A percentile compares a stretch with the other conserved stretches of the same genome.
Evolutionary conservation across 768 basidiomycete genomes (phyloP).

Genomic region (Podaxis rugospora): DNA sequence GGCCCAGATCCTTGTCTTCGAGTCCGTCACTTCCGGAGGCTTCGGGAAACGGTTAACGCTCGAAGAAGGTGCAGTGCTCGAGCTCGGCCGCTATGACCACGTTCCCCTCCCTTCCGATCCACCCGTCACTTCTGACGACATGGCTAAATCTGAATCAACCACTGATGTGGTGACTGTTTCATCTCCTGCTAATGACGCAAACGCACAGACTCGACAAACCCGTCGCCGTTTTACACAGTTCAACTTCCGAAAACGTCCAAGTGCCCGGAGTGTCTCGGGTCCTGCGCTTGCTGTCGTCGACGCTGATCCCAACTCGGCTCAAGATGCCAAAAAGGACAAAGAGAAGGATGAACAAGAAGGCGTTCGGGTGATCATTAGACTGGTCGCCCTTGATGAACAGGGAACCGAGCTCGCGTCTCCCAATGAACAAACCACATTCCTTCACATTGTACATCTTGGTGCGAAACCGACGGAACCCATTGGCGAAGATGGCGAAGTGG

Average conservation of each 20-base stretch:
- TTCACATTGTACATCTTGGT: slow-evolving; percentile 77
- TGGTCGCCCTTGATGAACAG: slow-evolving; percentile 78
- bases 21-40: slow-evolving; percentile 72
- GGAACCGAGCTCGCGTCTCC: slow-evolving; percentile 60
- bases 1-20: slow-evolving; percentile 53
- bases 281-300: slow-evolving; percentile 80
- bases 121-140: slow-evolving; percentile 3
- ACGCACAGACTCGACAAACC: slow-evolving; percentile 14
- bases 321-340: slow-evolving; percentile 35
- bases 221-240: slow-evolving; percentile 63
- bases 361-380: slow-evolving; percentile 71
- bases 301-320: slow-evolving; percentile 42
- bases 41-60: slow-evolving; percentile 73
- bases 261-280: slow-evolving; percentile 55
- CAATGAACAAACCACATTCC: slow-evolving; percentile 88
- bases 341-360: slow-evolving; percentile 57
- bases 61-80: slow-evolving; percentile 75
- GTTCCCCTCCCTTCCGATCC: slow-evolving; percentile 16
- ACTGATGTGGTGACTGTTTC: slow-evolving; percentile 10
- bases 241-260: slow-evolving; percentile 57
- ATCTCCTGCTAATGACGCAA: slow-evolving; percentile 3
- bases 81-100: slow-evolving; percentile 72
- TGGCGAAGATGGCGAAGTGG: slow-evolving; percentile 35
- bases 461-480: slow-evolving; percentile 26
- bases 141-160: slow-evolving; percentile 18